phyloP scores from a whole-genome alignment of 306 rosid genomes.

The Fagus sylvatica region DNA sequence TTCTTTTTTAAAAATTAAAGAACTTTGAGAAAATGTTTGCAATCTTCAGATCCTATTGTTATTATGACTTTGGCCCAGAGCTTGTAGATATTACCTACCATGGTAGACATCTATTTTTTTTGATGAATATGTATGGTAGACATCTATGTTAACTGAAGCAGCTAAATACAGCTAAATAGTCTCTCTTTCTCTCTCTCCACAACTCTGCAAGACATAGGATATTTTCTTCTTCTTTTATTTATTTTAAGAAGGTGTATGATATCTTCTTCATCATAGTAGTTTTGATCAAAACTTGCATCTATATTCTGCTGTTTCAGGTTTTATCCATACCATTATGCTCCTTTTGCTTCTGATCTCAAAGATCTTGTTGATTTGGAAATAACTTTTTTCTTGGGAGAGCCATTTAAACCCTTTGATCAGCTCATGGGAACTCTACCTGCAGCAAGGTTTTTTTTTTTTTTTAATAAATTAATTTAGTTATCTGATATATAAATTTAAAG shows the following conservation, averaged over 20 bases:
- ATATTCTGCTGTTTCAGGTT: constrained; percentile 63
- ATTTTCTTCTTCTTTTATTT: neutral
- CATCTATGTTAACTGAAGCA: neutral
- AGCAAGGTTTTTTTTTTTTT: constrained; percentile 63
- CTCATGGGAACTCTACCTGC: constrained; percentile 99
- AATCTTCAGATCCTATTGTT: neutral
- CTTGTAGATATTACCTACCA: neutral
- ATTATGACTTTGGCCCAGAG: neutral
- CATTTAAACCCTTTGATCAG: constrained; percentile 97
- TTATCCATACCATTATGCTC: constrained; percentile 97
- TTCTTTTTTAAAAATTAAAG: neutral
- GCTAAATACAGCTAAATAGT: neutral
- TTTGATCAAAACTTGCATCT: constrained; percentile 19
- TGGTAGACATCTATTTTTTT: no score
- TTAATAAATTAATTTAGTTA: constrained; percentile 21
- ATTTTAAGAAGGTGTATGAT: neutral
- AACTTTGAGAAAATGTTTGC: neutral
- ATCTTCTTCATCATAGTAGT: neutral
- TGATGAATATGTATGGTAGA: neutral
- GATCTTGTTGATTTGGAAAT: constrained; percentile 79
- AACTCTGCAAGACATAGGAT: neutral
- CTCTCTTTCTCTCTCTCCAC: neutral
- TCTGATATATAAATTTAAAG: constrained; percentile 16
- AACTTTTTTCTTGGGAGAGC: constrained; percentile 82
- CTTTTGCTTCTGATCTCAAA: constrained; percentile 95